These are phyloP conservation scores for Eleusine indica DNA, from an alignment of 176 grass and related monocot species.

Conservation along the genomic window DNA sequence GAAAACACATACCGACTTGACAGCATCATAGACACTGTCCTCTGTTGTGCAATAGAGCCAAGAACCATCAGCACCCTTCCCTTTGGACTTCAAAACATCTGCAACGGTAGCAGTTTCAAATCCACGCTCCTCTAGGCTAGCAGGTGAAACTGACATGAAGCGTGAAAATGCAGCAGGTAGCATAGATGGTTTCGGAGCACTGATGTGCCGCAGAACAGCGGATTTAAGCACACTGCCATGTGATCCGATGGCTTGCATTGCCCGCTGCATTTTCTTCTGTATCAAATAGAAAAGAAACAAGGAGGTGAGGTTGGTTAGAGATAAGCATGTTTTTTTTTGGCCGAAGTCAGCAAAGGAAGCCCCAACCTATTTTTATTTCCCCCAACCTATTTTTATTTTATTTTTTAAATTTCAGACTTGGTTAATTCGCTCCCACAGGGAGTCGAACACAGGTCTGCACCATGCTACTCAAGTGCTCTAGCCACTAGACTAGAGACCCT, in stretches of 20 bases:
- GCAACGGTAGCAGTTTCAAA: conserved; percentile 88
- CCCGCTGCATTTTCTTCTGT: conserved; percentile 79
- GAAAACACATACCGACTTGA: conserved; percentile 74
- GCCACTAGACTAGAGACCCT: too few species aligned
- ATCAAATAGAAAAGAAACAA: conserved; percentile 25
- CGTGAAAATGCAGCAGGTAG: conserved; percentile 58
- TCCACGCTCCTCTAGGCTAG: conserved; percentile 73
- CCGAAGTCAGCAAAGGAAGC: too few species aligned
- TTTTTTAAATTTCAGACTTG: too few species aligned
- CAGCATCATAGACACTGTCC: conserved; percentile 90
- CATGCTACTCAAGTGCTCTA: too few species aligned
- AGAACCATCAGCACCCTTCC: conserved; percentile 94
- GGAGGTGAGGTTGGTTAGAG: not conserved
- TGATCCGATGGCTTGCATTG: conserved; percentile 62
- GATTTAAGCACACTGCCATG: conserved; percentile 62
- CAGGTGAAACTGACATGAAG: conserved; percentile 66
- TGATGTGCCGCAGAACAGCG: conserved; percentile 60
- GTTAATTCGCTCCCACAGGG: too few species aligned
- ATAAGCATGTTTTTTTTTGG: not conserved
- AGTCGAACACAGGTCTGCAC: too few species aligned
- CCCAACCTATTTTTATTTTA: too few species aligned
- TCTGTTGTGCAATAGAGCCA: conserved; percentile 98
- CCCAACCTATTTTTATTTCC: too few species aligned
- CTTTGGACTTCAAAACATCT: conserved; percentile 83
- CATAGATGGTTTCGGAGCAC: conserved; percentile 48